These are phyloP conservation scores for Lojkania enalia DNA, from an alignment of 2,329 filamentous ascomycete species.

Conservation along the genomic window DNA sequence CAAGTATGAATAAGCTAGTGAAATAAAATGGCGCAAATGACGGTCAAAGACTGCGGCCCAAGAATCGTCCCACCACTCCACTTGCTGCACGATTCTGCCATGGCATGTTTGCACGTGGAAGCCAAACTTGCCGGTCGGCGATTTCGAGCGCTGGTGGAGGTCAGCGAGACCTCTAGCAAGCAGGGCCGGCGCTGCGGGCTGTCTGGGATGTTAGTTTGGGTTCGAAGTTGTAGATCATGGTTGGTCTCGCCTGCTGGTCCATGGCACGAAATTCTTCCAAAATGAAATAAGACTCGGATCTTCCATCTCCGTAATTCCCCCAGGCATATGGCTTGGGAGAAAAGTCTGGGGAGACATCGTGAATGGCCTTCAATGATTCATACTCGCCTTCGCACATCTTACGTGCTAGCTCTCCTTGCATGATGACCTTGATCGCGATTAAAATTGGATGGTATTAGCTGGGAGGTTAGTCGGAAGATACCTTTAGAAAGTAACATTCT, in stretches of 20 bases:
- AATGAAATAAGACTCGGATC: constrained; percentile 41
- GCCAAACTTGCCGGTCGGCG: constrained; percentile 33
- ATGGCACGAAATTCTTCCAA: constrained; percentile 33
- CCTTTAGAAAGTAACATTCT: background rate
- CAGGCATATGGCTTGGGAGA: constrained; percentile 17
- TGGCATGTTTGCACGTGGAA: constrained; percentile 33
- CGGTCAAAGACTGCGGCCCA: constrained; percentile 18
- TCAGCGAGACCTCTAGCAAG: constrained; percentile 23
- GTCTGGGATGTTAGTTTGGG: background rate
- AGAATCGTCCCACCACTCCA: constrained; percentile 15
- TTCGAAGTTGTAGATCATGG: constrained; percentile 7
- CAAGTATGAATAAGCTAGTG: constrained; percentile 3
- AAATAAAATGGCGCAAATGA: constrained; percentile 13
- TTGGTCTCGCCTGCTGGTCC: constrained; percentile 5
- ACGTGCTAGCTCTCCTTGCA: background rate
- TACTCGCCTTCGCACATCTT: constrained; percentile 16
- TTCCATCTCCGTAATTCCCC: constrained; percentile 12
- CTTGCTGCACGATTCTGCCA: constrained; percentile 25
- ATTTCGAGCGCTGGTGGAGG: constrained; percentile 22
- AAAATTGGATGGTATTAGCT: background rate
- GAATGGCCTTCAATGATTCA: constrained; percentile 21
- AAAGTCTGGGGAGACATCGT: constrained; percentile 13
- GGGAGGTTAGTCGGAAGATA: background rate
- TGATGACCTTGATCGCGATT: background rate
- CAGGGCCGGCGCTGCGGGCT: constrained; percentile 22